Base-by-base conservation (phyloP, 1,139 yeast species). In the Geotrichum armillariae region DNA sequence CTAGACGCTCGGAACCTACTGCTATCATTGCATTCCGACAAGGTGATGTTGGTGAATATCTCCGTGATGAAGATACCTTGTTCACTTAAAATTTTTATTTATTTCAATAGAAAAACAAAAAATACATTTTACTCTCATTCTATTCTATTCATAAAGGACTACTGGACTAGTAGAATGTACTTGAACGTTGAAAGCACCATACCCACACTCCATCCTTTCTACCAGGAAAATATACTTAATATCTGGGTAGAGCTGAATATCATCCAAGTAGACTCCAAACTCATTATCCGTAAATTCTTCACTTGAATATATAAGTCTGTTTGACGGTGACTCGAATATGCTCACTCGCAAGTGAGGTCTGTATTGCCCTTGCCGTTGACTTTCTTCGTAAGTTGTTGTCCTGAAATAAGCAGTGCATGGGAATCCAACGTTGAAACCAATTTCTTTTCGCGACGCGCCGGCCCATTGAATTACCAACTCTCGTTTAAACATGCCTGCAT, bases 11-110 rank as follows among this genome's bases (percentile, higher is more conserved):
- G 60, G 95, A 87, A 66, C 99, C 99, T 46, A 93, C 95, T 22
- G 95, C 85, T 36, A 91, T 93, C 46, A 96, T 91, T 14, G 95
- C 95, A 9, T 93, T 88, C 69, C 83, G 99, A 78, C 99, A 93
- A 69, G 87, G 95, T 59, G 99, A 93, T 74, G 90, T 93, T 61
- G 99, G 99, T 58, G 99, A 93, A 71, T 93, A 90, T 66, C 78
- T 93, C 66, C 89, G 99, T 78, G 99, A 94, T 63, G 99, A 93
- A 75, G 99, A 93, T 68, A 87, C 97, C 34, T 74, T 93, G 62
- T 93, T 93, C 68, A 87, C 97, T 31, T 90, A 73, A 61, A 27
- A 41, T 36, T 31, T 33, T 44, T 45, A 25, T 29, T 35, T 23
- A 34, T 18, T 20, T 11, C 16, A 14, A 32, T 38, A 39, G 18